phyloP scores from a whole-genome alignment of 495 filamentous ascomycete species.

The Daldinia caldariorum region DNA sequence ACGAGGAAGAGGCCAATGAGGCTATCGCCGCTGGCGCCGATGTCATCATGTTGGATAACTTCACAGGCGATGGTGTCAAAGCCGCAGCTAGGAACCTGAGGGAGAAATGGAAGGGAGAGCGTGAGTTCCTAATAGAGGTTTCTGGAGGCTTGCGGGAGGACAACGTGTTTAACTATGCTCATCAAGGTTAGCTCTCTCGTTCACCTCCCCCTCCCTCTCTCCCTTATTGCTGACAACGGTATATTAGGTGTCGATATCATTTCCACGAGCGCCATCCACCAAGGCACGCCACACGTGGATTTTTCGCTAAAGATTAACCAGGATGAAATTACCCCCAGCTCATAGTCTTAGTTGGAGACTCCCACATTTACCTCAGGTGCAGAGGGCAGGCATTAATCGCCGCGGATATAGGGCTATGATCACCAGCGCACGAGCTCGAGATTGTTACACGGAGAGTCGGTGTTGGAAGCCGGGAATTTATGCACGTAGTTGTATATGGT shows the following conservation, averaged over 20 bases:
- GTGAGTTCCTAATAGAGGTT: conserved; percentile 83
- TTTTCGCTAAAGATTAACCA: conserved; percentile 89
- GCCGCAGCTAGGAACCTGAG: conserved; percentile 76
- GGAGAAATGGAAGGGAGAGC: conserved; percentile 74
- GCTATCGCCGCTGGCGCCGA: conserved; percentile 91
- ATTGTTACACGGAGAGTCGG: too few relatives aligned
- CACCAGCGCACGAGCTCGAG: too few relatives aligned
- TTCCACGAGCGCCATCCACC: conserved; percentile 95
- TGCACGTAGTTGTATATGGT: too few relatives aligned
- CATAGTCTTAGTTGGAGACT: conserved; percentile 22
- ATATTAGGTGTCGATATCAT: conserved; percentile 86
- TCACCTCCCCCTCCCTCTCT: neutral
- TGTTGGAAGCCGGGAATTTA: too few relatives aligned
- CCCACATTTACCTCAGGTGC: too few relatives aligned
- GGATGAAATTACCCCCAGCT: conserved; percentile 25
- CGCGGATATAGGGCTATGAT: too few relatives aligned
- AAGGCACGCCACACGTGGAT: conserved; percentile 91
- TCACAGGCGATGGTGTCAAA: conserved; percentile 77
- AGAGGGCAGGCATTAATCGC: too few relatives aligned
- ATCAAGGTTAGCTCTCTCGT: conserved; percentile 63
- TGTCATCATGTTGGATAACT: conserved; percentile 98
- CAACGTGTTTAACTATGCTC: conserved; percentile 83
- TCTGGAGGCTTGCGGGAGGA: conserved; percentile 88
- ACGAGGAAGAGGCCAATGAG: conserved; percentile 85
- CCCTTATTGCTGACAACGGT: conserved; percentile 16